phyloP scores from a whole-genome alignment of 2,329 filamentous ascomycete species.

The Sclerotinia spermophila region DNA sequence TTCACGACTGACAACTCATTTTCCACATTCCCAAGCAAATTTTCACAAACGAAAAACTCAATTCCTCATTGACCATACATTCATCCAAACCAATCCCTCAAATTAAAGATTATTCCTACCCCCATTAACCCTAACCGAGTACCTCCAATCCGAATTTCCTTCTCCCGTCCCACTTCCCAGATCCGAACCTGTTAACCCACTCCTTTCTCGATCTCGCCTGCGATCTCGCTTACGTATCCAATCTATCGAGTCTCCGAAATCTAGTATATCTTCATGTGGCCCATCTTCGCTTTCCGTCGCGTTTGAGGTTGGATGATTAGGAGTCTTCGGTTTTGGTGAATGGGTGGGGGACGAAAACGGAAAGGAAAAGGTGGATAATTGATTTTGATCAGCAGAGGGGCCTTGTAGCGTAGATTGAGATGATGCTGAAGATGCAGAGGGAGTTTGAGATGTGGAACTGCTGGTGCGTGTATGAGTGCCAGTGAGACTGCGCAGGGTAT shows the following conservation, averaged over 20 bases:
- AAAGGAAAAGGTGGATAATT: background rate
- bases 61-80: background rate
- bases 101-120: background rate
- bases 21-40: background rate
- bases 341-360: background rate
- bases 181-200: background rate
- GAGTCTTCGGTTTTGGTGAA: background rate
- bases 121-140: background rate
- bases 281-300: background rate
- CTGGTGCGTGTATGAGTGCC: background rate
- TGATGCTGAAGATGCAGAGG: background rate
- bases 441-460: background rate
- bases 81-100: background rate
- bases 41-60: background rate
- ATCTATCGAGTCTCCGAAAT: background rate
- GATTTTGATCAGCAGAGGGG: background rate
- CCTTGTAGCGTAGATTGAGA: background rate
- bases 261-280: background rate
- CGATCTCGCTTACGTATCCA: background rate
- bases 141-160: background rate
- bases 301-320: background rate
- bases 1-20: background rate
- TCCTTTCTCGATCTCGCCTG: background rate
- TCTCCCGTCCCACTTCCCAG: background rate
- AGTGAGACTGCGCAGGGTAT: background rate